Conservation (phyloP, 148 eudicot species). For the Cornus controversa region DNA sequence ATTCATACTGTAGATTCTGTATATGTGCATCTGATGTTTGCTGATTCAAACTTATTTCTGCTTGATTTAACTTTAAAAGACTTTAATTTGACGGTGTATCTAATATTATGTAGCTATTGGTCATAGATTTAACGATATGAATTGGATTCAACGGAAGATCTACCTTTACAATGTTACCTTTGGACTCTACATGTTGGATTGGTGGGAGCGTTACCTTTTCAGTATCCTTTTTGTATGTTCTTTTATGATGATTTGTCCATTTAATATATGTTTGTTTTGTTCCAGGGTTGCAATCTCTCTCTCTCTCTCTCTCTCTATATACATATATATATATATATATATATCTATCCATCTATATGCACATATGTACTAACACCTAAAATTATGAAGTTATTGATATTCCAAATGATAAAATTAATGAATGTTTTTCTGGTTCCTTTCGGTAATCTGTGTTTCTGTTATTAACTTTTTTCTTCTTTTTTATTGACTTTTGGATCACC, state of each 20-base stretch:
- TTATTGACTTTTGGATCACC: background rate
- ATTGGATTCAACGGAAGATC: constrained; percentile 85
- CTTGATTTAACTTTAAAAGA: background rate
- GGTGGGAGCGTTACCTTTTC: constrained; percentile 92
- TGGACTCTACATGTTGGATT: constrained; percentile 87
- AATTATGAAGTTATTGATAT: background rate
- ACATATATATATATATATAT: background rate
- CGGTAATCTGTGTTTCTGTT: background rate
- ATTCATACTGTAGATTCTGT: background rate
- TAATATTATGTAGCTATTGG: background rate
- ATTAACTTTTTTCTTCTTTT: background rate
- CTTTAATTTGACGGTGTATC: background rate
- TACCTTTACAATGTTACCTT: constrained; percentile 89
- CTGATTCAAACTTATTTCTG: background rate
- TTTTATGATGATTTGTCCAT: background rate
- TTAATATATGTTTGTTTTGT: background rate
- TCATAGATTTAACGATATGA: constrained; percentile 35
- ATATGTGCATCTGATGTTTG: background rate
- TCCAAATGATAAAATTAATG: background rate
- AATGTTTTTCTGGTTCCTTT: background rate
- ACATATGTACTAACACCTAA: background rate
- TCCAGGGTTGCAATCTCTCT: background rate
- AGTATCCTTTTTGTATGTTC: constrained; percentile 59
- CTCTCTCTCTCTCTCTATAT: background rate
- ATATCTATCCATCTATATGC: background rate